phyloP scores from a whole-genome alignment of 208 protist species.

The Leishmania guyanensis region DNA sequence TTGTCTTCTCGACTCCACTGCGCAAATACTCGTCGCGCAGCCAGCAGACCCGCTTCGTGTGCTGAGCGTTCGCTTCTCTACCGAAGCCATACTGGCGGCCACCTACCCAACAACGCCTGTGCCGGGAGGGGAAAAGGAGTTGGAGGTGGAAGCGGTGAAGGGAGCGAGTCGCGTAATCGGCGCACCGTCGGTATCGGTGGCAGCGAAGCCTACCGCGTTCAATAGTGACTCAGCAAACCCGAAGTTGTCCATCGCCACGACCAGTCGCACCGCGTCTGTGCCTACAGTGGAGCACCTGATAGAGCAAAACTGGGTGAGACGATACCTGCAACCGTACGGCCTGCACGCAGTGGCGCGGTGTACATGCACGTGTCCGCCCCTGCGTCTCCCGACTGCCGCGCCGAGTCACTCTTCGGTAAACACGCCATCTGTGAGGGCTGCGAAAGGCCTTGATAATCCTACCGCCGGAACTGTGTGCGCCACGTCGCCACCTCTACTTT shows the following conservation, averaged over 20 bases:
- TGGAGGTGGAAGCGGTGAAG: slow-evolving; percentile 7
- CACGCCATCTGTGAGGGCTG: neutral
- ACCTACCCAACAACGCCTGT: slow-evolving; percentile 14
- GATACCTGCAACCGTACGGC: slow-evolving; percentile 26
- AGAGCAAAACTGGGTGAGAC: slow-evolving; percentile 18
- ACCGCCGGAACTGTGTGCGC: neutral
- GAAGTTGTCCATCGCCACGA: neutral
- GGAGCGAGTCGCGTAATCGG: neutral
- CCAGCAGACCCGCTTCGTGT: slow-evolving; percentile 37
- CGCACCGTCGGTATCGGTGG: neutral
- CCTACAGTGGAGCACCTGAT: slow-evolving; percentile 9
- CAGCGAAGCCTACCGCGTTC: neutral
- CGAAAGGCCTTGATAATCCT: neutral
- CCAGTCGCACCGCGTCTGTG: neutral
- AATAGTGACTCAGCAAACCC: neutral
- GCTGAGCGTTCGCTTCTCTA: slow-evolving; percentile 33
- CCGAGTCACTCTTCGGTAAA: neutral
- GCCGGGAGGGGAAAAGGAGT: neutral
- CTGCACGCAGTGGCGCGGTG: slow-evolving; percentile 26
- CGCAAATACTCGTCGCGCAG: slow-evolving; percentile 34
- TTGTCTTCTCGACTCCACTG: slow-evolving; percentile 30
- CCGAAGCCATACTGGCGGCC: slow-evolving; percentile 26
- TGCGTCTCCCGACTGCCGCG: slow-evolving; percentile 1
- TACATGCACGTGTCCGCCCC: slow-evolving; percentile 12
- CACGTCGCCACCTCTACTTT: neutral